Percentiles rank a stretch among this genome's conserved stretches.
phyloP scores from a whole-genome alignment of 2,329 filamentous ascomycete genomes.

The Colletotrichum eremochloae region DNA sequence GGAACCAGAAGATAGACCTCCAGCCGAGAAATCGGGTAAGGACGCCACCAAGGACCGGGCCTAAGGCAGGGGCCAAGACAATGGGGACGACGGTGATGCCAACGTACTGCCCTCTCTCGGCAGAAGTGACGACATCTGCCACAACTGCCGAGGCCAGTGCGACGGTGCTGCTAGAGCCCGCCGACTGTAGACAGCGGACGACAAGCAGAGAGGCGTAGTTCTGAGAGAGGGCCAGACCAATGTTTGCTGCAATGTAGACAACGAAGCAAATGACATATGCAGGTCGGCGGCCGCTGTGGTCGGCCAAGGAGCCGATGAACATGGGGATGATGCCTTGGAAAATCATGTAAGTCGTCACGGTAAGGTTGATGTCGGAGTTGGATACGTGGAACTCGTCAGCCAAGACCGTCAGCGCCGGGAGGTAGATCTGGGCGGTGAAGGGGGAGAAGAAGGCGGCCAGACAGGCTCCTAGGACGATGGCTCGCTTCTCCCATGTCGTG shows the following conservation, averaged over 20 bases:
- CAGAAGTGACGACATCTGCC: constrained; percentile 72
- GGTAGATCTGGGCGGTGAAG: constrained; percentile 65
- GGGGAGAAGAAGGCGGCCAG: constrained; percentile 60
- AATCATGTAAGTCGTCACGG: constrained; percentile 69
- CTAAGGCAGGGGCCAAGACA: constrained; percentile 58
- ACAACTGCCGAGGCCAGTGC: constrained; percentile 74
- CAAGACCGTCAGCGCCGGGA: constrained; percentile 64
- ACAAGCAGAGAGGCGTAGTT: constrained; percentile 65
- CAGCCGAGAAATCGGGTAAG: constrained; percentile 54
- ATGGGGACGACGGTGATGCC: constrained; percentile 59
- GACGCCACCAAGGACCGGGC: constrained; percentile 57
- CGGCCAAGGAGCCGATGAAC: constrained; percentile 60
- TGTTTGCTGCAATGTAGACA: constrained; percentile 52
- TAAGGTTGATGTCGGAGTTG: constrained; percentile 60
- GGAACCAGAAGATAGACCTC: constrained; percentile 60
- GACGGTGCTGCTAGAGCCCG: constrained; percentile 72
- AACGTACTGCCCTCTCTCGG: constrained; percentile 55
- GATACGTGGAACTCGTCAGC: constrained; percentile 62
- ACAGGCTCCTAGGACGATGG: constrained; percentile 56
- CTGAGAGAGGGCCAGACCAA: constrained; percentile 65
- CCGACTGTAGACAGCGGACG: constrained; percentile 67
- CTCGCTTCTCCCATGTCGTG: constrained; percentile 56
- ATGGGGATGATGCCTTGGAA: constrained; percentile 72
- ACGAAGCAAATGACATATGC: constrained; percentile 56
- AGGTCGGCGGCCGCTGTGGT: constrained; percentile 54